A percentile compares a stretch with the other conserved stretches of the same genome.
Conservation (phyloP, 1,284 basidiomycete species). For the Ustilago trichophora region DNA sequence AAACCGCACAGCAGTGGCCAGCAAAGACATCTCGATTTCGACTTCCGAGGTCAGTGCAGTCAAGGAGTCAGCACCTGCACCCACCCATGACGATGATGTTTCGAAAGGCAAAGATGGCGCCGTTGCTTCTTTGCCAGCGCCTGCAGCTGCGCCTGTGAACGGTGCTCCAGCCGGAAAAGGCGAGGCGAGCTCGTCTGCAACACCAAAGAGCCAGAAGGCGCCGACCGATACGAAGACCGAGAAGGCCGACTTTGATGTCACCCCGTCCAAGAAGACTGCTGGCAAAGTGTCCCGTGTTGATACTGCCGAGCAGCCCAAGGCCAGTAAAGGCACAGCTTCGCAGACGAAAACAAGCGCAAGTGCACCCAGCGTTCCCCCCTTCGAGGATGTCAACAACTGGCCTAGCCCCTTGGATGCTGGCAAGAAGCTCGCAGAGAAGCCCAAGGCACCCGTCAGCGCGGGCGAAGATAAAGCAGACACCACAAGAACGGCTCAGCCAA, state of each 20-base stretch:
- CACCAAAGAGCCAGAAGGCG: too few species aligned
- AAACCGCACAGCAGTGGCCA: not conserved
- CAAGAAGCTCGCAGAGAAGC: constrained; percentile 21
- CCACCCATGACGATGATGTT: not conserved
- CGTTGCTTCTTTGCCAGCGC: too few species aligned
- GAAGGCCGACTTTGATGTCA: not conserved
- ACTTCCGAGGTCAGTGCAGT: not conserved
- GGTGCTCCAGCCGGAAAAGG: too few species aligned
- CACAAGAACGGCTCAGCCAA: constrained; percentile 3
- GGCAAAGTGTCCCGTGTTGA: too few species aligned
- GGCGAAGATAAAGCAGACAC: not conserved
- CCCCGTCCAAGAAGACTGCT: constrained; percentile 1
- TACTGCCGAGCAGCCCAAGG: constrained; percentile 6
- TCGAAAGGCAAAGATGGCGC: not conserved
- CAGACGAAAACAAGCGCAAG: too few species aligned
- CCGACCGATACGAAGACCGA: too few species aligned
- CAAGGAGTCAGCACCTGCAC: not conserved
- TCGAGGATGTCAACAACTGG: constrained; percentile 44
- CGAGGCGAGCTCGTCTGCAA: too few species aligned
- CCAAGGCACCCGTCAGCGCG: not conserved
- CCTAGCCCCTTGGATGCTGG: constrained; percentile 48
- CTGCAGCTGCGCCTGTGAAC: too few species aligned
- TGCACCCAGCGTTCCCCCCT: constrained; percentile 17
- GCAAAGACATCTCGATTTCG: not conserved
- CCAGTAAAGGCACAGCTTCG: too few species aligned